phyloP scores from a whole-genome alignment of 805 yeast species.

The Saccharomycopsis sp. region DNA sequence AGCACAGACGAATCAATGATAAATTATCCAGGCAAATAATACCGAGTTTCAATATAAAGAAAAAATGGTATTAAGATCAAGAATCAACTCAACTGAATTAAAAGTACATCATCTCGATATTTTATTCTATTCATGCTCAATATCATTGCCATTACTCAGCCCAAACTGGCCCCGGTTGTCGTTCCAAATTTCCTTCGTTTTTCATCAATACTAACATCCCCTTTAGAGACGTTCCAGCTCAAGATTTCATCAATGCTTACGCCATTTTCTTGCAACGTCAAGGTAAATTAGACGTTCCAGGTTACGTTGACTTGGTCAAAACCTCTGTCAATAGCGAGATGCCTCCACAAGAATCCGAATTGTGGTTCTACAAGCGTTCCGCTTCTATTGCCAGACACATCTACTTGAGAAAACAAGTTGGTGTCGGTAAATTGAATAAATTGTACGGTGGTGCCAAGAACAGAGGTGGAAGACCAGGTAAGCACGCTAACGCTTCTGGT shows the following conservation, averaged over 20 bases:
- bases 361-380: conserved; percentile 99
- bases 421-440: conserved; percentile 99
- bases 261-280: conserved; percentile 99
- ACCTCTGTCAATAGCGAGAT: conserved; percentile 98
- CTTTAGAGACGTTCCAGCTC: conserved; percentile 99
- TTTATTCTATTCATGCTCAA: neutral
- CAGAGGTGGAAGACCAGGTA: conserved; percentile 99
- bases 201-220: conserved; percentile 27
- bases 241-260: conserved; percentile 98
- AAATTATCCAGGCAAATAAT: too few relatives aligned
- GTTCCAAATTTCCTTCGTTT: neutral
- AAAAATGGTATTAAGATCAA: too few relatives aligned
- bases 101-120: too few relatives aligned
- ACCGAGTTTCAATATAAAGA: too few relatives aligned
- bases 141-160: conserved; percentile 13
- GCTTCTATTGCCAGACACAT: conserved; percentile 99
- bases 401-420: conserved; percentile 98
- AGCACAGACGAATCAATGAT: too few relatives aligned
- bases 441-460: conserved; percentile 98
- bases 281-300: conserved; percentile 99
- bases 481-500: conserved; percentile 98
- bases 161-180: neutral
- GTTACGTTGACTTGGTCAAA: conserved; percentile 99
- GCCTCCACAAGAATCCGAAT: conserved; percentile 99
- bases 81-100: too few relatives aligned